Evolutionary conservation across 345 rosid genomes (phyloP).

Genomic region (Hypericum perforatum): DNA sequence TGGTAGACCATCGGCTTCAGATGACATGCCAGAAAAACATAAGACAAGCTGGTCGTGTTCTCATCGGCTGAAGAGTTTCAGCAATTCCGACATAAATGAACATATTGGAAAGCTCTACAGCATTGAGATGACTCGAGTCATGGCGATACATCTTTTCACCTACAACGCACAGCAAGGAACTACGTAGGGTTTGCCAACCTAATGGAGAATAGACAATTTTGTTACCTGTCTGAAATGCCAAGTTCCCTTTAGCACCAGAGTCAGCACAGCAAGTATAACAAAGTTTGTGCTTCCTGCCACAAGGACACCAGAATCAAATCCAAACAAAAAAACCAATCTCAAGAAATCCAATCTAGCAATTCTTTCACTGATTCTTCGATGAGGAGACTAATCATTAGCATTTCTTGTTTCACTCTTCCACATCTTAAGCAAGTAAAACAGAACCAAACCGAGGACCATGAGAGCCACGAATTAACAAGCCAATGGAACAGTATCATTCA

Average conservation of each 20-base stretch:
- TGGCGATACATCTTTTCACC: no score
- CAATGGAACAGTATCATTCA: background rate
- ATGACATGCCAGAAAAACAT: no score
- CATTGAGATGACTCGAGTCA: no score
- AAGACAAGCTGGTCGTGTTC: no score
- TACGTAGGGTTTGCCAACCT: background rate
- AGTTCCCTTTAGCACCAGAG: constrained; percentile 60
- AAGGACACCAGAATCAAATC: background rate
- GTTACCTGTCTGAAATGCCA: constrained; percentile 87
- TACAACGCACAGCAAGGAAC: no score
- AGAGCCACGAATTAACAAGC: background rate
- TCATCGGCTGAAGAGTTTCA: no score
- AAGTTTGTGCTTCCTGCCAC: constrained; percentile 84
- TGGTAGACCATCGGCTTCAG: no score
- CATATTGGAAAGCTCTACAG: no score
- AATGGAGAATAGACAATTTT: background rate
- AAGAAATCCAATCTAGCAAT: background rate
- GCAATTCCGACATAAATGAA: no score
- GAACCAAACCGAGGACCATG: background rate
- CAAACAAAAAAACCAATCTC: background rate
- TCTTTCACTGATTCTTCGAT: no score
- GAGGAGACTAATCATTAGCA: no score
- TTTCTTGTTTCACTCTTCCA: no score
- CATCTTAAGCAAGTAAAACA: constrained; percentile 1
- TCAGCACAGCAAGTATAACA: constrained; percentile 63